Conservation (phyloP, 257 asterid genomes). For the Fraxinus quadrangulata region DNA sequence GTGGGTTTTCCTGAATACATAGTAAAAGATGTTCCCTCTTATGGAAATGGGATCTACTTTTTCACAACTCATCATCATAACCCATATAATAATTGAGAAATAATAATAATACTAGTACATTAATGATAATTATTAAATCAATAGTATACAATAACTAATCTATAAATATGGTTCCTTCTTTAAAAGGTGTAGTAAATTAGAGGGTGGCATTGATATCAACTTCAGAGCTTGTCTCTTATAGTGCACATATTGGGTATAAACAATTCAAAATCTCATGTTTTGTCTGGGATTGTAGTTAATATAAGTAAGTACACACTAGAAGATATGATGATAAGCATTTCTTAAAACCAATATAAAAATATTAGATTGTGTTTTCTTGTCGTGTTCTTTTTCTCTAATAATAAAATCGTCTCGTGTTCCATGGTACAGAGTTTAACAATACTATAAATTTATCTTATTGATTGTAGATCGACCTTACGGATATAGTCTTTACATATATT, state of each 20-base stretch:
- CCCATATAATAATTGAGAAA: constrained; percentile 23
- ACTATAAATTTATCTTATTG: neutral
- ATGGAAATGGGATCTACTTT: constrained; percentile 53
- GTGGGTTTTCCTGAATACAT: constrained; percentile 30
- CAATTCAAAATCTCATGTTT: constrained; percentile 69
- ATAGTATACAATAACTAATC: neutral
- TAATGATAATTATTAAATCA: neutral
- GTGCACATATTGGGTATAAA: constrained; percentile 58
- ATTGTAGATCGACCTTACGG: neutral
- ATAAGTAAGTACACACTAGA: constrained; percentile 51
- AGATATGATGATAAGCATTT: constrained; percentile 56
- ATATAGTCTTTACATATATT: neutral
- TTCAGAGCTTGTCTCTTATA: constrained; percentile 67
- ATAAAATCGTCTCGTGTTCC: neutral
- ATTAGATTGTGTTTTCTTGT: constrained; percentile 31
- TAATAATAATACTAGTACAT: neutral
- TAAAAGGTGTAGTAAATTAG: constrained; percentile 26
- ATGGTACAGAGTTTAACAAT: neutral
- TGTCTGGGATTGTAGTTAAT: constrained; percentile 57
- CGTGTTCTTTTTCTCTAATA: constrained; percentile 9
- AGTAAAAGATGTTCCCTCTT: constrained; percentile 40
- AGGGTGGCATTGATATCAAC: constrained; percentile 54
- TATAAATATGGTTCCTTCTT: constrained; percentile 18
- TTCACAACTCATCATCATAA: constrained; percentile 38
- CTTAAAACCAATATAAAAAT: constrained; percentile 32